Base-by-base conservation (phyloP, 2,329 filamentous ascomycete genomes). In the Xylaria sp. region DNA sequence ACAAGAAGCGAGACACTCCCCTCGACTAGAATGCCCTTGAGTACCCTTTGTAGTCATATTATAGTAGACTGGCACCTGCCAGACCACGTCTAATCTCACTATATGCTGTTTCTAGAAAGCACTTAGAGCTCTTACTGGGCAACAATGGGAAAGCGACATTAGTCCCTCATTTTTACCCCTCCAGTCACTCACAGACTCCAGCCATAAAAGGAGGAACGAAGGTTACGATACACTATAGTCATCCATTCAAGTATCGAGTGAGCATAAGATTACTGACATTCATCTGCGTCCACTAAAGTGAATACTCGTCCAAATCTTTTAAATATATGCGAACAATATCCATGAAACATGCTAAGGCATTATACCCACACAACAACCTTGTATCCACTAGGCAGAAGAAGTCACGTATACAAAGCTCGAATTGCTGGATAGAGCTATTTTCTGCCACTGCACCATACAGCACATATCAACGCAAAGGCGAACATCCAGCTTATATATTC, bases 11-110 rank as follows among this genome's bases (percentile, higher is more conserved):
- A 56, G 4, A 62, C 44, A 27, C 36, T 10, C 50, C 29, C 58
- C 47, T 25, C 9, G 27, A 61, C 59, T 45, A 49, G 54, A 68
- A 60, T 33, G 66, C 62, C 33, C n/a, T 45, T 38, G 22, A 13
- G n/a, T 38, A 13, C 27, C 27, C 38, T 58, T 31, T 38, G 44
- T 42, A 22, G 9, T 4, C 5, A 44, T 53, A 53, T 36, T 25
- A 20, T 44, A 7, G 9, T 31, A 22, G 53, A 44, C 50, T 38
- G 49, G 42, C n/a, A 22, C 7, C 22, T 36, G 38, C 47, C 1
- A 20, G 20, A 20, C 17, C 17, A 25, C 2, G 1, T 22, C 27
- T 31, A 31, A 9, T 33, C 13, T 31, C 31, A 9, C 15, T 31
- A 3, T 15, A 22, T 36, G 4, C n/a, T 20, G 6, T 20, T 33